A percentile compares a stretch with the other conserved stretches of the same genome.
Conservation (phyloP, 1,139 yeast genomes). For the Meyerozyma elateridarum region DNA sequence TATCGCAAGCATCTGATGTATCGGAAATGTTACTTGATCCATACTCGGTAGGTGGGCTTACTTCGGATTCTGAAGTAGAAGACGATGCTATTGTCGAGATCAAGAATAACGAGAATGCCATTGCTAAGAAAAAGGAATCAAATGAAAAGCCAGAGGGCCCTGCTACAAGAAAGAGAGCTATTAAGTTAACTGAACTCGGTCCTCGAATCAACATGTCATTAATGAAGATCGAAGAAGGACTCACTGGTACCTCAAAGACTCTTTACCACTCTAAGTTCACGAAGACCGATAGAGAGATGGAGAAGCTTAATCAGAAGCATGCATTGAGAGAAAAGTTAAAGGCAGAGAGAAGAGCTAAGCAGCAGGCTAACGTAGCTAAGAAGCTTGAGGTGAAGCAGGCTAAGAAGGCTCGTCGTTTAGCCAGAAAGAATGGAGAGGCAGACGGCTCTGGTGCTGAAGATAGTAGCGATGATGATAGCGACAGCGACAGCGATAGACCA, state of each 20-base stretch:
- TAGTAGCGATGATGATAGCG: constrained; percentile 16
- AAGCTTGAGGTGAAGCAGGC: constrained; percentile 72
- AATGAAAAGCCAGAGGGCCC: constrained; percentile 17
- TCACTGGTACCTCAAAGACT: constrained; percentile 71
- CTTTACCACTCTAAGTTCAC: constrained; percentile 69
- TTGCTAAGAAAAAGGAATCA: constrained; percentile 16
- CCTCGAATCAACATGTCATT: constrained; percentile 79
- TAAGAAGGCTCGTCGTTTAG: constrained; percentile 68
- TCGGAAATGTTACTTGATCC: constrained; percentile 84
- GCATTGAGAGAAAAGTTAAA: constrained; percentile 56
- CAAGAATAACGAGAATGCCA: constrained; percentile 36
- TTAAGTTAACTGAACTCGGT: constrained; percentile 88
- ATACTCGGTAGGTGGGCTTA: constrained; percentile 70
- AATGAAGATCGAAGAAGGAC: constrained; percentile 88
- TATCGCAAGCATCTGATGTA: constrained; percentile 65
- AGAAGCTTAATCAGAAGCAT: constrained; percentile 64
- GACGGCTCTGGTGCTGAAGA: constrained; percentile 20
- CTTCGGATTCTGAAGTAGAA: constrained; percentile 91
- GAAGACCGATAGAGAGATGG: constrained; percentile 59
- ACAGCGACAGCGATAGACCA: constrained; percentile 25
- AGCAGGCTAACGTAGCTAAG: constrained; percentile 70
- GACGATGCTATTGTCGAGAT: constrained; percentile 86
- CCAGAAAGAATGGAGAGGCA: constrained; percentile 42
- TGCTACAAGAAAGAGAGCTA: constrained; percentile 68
- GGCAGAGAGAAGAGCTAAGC: constrained; percentile 70